These are phyloP conservation scores for Cokeromyces recurvatus DNA, from an alignment of 371 early-diverging fungal genomes.

Conservation along the genomic window DNA sequence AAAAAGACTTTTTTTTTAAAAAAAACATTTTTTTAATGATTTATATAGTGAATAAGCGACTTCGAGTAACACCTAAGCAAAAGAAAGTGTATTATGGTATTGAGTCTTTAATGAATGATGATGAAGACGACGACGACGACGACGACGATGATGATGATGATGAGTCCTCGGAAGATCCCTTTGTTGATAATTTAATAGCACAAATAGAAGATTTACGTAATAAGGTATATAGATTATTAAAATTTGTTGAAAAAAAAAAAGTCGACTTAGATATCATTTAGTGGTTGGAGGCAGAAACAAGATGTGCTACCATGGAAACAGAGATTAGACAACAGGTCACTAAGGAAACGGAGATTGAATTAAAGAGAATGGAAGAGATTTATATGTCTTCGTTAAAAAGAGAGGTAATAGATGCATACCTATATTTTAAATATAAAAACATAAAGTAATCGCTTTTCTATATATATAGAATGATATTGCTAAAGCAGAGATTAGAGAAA, in stretches of 20 bases:
- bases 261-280: slow-evolving; percentile 1
- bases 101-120: slow-evolving; percentile 2
- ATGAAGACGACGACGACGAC: slow-evolving; percentile 2
- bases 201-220: slow-evolving; percentile 46
- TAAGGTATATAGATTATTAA: slow-evolving; percentile 25
- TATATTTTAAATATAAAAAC: no score
- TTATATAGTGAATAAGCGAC: not conserved
- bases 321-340: slow-evolving; percentile 51
- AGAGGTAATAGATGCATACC: slow-evolving; percentile 31
- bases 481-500: slow-evolving; percentile 2
- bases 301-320: slow-evolving; percentile 50
- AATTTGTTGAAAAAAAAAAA: not conserved
- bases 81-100: slow-evolving; percentile 6
- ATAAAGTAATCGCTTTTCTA: slow-evolving; percentile 7
- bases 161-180: slow-evolving; percentile 29
- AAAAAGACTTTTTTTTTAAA: not conserved
- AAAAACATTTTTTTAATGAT: not conserved
- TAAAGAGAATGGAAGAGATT: slow-evolving; percentile 38
- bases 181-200: slow-evolving; percentile 36
- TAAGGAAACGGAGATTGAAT: slow-evolving; percentile 36
- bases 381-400: slow-evolving; percentile 30
- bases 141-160: slow-evolving; percentile 4
- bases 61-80: not conserved
- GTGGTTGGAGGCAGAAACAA: slow-evolving; percentile 55
- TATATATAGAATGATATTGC: slow-evolving; percentile 4